Evolutionary conservation across 176 grass and related monocot species (phyloP), one percentile per base, ranked within the genome.

Genomic region (Leersia perrieri): DNA sequence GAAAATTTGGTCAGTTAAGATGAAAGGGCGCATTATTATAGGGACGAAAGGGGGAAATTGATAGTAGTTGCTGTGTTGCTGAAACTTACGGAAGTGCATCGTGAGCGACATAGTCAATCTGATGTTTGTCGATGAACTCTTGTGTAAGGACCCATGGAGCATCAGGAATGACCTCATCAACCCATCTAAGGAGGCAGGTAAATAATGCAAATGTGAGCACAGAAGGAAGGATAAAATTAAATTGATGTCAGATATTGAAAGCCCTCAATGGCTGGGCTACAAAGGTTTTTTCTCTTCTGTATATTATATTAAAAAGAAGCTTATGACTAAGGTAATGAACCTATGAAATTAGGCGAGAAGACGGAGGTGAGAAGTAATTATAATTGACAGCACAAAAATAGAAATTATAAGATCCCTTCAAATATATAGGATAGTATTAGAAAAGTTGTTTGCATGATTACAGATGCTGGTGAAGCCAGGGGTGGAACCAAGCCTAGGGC

Each of bases 111-210:
- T 83, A 98, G 70, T 98, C 95, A 42, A 98, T 92, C 68, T 84
- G 42, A 80, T 98, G 92, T 80, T 87, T 94, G 33, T 98, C 95
- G 11, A 98, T 82, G 70, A 98, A 98, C 55, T 98, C 95, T 58
- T 87, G 76, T 4, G 95, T 98, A 66, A 98, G 84, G 66, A 98
- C 95, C 95, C 95, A 98, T 10, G 95, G 95, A 49, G 95, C 95
- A 80, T 98, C 92, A 78, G 95, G 95, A 85, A 98, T 92, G 68
- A 98, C 95, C 80, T 98, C 95, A 79, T 98, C 92, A 12, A 98
- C 92, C 95, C 95, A 98, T 86, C 92, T 98, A 87, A 49, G 77
- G 15, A 4, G 31, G 18, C 18, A 82, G 33, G 82, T 11, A 80
- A 11, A 75, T 32, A 63, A 11, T 73, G 72, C 78, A 45, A 7